These are phyloP conservation scores for Vaccinium vitisidaea DNA, from an alignment of 148 eudicot genomes.

Conservation along the genomic window DNA sequence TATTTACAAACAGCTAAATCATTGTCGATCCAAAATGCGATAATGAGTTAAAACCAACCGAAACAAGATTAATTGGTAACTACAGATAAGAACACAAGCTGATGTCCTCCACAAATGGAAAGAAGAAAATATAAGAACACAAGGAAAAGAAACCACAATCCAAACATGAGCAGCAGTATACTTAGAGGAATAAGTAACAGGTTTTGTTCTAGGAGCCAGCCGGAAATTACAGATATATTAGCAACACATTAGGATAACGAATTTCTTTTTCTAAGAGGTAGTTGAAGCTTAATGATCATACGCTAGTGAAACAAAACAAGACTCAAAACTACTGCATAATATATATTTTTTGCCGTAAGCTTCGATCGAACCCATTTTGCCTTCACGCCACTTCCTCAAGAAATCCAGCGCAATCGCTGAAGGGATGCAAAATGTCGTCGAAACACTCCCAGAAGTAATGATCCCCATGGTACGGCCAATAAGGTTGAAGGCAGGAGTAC, in stretches of 20 bases:
- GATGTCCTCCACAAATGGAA: background rate
- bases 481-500: no score
- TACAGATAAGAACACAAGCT: background rate
- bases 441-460: no score
- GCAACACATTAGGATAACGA: background rate
- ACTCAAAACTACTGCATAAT: no score
- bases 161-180: constrained; percentile 93
- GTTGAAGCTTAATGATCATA: background rate
- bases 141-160: constrained; percentile 53
- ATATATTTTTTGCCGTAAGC: no score
- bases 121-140: background rate
- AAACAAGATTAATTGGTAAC: background rate
- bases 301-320: background rate
- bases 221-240: constrained; percentile 21
- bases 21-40: background rate
- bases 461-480: no score
- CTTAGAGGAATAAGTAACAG: constrained; percentile 61
- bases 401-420: no score
- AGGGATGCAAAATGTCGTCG: no score
- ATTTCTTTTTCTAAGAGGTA: background rate
- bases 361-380: no score
- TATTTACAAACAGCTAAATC: background rate
- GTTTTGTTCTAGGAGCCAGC: constrained; percentile 78
- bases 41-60: background rate
- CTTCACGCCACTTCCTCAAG: no score